Base-by-base conservation (phyloP, 345 rosid species). In the Camelina hispida region DNA sequence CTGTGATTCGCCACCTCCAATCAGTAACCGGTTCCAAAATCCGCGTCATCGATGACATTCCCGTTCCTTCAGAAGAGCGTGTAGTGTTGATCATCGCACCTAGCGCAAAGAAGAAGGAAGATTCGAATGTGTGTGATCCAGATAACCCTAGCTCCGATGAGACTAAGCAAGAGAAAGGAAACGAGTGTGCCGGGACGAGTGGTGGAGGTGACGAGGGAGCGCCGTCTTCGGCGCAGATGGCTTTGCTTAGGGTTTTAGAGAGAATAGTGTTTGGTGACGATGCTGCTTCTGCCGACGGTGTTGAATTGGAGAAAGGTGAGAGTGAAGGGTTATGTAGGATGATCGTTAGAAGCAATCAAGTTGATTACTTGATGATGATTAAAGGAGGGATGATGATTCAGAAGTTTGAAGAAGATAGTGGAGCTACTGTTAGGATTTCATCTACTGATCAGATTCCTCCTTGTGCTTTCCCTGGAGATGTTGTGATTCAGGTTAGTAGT, bases 181-280 rank as follows among this genome's bases (percentile, higher is more conserved):
- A 42, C 18, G 81, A 72, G 46, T 46, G 54, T 35, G 77, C 67
- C 0, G 67, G 51, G 35, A 62, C 66, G 35, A 62, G 66, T 15
- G 20, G 59, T 13, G 13, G 62, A 14, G 54, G 50, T 8, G 83
- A 57, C 20, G 80, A 46, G 38, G 84, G 62, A 14, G 86, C 80
- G 53, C 71, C 71, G 63, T 80, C 87, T 12, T 78, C 87, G 23
- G 88, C 78, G 16, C 87, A 84, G 66, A 83, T 79, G 74, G 87
- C 86, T 66, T 69, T 88, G 16, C 71, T 84, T 56, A 82, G 86
- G 84, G 90, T 87, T 47, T 88, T 87, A 34, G 96, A 91, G 78
- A 80, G 85, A 70, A 78, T 88, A 20, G 87, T 88, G 77, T 81
- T 75, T 44, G 81, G 84, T 62, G 91, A 84, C 13, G 86, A 81